These are phyloP conservation scores for Tolypocladium ophioglossoides DNA, from an alignment of 2,329 filamentous ascomycete genomes.

Conservation along the genomic window DNA sequence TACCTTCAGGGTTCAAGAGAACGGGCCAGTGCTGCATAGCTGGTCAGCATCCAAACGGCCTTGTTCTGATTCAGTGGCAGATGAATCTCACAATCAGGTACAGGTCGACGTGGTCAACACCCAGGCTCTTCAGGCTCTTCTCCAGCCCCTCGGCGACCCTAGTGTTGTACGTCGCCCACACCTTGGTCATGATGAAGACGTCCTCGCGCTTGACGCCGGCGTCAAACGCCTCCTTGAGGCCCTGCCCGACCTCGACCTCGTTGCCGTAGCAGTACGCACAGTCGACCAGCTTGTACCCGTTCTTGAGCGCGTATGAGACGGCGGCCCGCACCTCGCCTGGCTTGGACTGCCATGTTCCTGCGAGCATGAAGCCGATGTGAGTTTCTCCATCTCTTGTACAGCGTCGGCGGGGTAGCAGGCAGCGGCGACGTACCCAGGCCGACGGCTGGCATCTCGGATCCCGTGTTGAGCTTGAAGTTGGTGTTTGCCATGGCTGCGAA, in stretches of 20 bases:
- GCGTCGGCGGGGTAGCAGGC: background rate
- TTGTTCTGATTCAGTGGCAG: too few species aligned
- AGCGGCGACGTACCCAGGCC: conserved; percentile 54
- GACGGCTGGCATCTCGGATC: conserved; percentile 50
- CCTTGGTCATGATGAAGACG: conserved; percentile 75
- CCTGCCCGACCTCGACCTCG: conserved; percentile 73
- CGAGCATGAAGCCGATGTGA: background rate
- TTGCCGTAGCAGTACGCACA: conserved; percentile 70
- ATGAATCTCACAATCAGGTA: conserved; percentile 48
- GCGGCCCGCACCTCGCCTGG: conserved; percentile 48
- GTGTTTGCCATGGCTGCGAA: background rate
- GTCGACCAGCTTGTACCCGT: conserved; percentile 54
- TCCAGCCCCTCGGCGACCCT: conserved; percentile 59
- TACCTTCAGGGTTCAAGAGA: conserved; percentile 67
- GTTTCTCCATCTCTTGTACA: background rate
- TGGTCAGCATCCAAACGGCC: background rate
- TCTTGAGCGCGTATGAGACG: conserved; percentile 46
- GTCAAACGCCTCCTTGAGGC: conserved; percentile 61
- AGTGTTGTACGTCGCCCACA: conserved; percentile 72
- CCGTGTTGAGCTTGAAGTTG: conserved; percentile 54
- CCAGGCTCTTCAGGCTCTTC: conserved; percentile 61
- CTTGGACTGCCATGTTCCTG: conserved; percentile 55
- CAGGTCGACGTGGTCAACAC: conserved; percentile 72
- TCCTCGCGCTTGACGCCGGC: conserved; percentile 66
- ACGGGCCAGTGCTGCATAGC: conserved; percentile 62